Evolutionary conservation across 2,329 filamentous ascomycete species (phyloP).

Genomic region (Aureobasidium uvarum): DNA sequence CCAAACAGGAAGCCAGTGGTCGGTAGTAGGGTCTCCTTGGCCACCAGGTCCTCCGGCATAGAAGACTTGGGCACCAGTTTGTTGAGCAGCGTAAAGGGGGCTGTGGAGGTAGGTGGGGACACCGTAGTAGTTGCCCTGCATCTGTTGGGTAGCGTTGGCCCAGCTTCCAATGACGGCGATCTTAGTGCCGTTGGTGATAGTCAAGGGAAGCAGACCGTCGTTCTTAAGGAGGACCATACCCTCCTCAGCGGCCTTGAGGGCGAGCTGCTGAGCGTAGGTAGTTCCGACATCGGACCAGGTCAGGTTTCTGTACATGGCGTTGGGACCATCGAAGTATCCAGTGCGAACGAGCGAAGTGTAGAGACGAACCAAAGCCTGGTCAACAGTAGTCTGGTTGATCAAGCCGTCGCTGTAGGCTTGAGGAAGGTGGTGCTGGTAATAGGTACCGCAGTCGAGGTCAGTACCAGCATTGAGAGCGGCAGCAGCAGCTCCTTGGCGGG

Average conservation of each 20-base stretch:
- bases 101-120: slow-evolving; percentile 56
- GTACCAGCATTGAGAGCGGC: slow-evolving; percentile 53
- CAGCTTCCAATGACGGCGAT: slow-evolving; percentile 60
- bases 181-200: slow-evolving; percentile 39
- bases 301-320: slow-evolving; percentile 52
- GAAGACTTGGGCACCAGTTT: slow-evolving; percentile 48
- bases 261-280: slow-evolving; percentile 54
- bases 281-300: slow-evolving; percentile 57
- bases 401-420: slow-evolving; percentile 45
- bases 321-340: slow-evolving; percentile 58
- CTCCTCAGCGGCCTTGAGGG: slow-evolving; percentile 53
- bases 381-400: slow-evolving; percentile 49
- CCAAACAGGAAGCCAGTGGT: slow-evolving; percentile 36
- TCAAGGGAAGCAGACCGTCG: slow-evolving; percentile 50
- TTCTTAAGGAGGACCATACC: slow-evolving; percentile 55
- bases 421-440: slow-evolving; percentile 49
- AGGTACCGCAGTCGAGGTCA: slow-evolving; percentile 55
- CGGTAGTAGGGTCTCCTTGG: slow-evolving; percentile 38
- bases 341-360: slow-evolving; percentile 56
- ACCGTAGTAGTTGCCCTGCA: slow-evolving; percentile 61
- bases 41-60: slow-evolving; percentile 45
- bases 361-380: slow-evolving; percentile 52
- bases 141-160: slow-evolving; percentile 56
- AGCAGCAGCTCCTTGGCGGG: slow-evolving; percentile 49
- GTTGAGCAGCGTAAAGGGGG: slow-evolving; percentile 53